A percentile compares a stretch with the other conserved stretches of the same genome.
phyloP scores from a whole-genome alignment of 495 filamentous ascomycete species.

The Aspergillus haitiensis region DNA sequence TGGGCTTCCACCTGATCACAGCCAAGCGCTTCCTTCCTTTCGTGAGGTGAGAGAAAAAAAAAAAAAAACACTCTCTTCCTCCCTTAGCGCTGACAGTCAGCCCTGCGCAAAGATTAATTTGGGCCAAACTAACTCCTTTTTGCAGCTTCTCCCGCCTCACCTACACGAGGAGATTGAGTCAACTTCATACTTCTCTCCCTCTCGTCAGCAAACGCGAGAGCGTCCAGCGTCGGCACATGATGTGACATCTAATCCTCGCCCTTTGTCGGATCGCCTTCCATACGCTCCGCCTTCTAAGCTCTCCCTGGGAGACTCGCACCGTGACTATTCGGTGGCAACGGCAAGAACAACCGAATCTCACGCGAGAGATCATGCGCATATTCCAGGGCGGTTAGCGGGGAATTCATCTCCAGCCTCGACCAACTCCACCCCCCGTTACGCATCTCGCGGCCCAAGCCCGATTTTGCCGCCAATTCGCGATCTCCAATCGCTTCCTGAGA shows the following conservation, averaged over 20 bases:
- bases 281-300: slow-evolving; percentile 26
- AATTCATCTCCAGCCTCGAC: slow-evolving; percentile 20
- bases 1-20: slow-evolving; percentile 37
- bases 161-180: slow-evolving; percentile 52
- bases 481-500: slow-evolving; percentile 39
- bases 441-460: slow-evolving; percentile 41
- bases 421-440: slow-evolving; percentile 20
- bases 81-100: slow-evolving; percentile 15
- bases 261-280: slow-evolving; percentile 28
- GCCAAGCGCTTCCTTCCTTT: slow-evolving; percentile 47
- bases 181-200: slow-evolving; percentile 37
- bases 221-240: slow-evolving; percentile 39
- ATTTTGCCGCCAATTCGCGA: slow-evolving; percentile 47
- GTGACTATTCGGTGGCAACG: slow-evolving; percentile 33
- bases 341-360: slow-evolving; percentile 14
- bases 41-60: slow-evolving; percentile 41
- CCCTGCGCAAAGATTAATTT: not conserved
- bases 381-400: slow-evolving; percentile 13
- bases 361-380: slow-evolving; percentile 19
- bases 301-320: slow-evolving; percentile 27
- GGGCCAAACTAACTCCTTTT: slow-evolving; percentile 17
- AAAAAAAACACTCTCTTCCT: slow-evolving; percentile 10
- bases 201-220: slow-evolving; percentile 36
- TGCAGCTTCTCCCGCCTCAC: slow-evolving; percentile 46
- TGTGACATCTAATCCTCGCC: slow-evolving; percentile 32